Evolutionary conservation across 768 basidiomycete genomes (phyloP), one percentile per base, ranked within the genome.

Genomic region (Naganishia vishniacii): DNA sequence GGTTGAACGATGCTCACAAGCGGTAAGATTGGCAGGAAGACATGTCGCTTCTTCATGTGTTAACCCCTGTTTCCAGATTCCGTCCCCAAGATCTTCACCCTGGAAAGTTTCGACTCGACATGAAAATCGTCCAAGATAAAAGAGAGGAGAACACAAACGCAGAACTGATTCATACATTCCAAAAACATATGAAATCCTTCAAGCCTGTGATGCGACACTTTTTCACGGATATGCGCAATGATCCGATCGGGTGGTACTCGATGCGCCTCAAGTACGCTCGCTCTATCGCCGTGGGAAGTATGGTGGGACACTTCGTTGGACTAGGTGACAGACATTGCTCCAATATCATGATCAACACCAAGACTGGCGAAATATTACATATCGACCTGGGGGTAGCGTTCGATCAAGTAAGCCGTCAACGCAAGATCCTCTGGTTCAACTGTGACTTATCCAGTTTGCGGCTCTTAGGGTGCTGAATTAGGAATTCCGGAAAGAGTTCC

Each of bases 381-480:
- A 92, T 98, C 62, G 95, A 98, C 76, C 93, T 99, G 71, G 97
- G 97, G 74, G 95, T 92, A 79, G 81, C 98, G 16, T 99, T 99
- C 69, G 95, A 98, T 69, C 94, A 90, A 84, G 91, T 88, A 60
- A 42, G 78, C 25, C 42, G 42, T 26, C 51, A 18, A 48, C 12
- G n/a, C n/a, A 28, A 25, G 41, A 11, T 34, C 12, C 12, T 62
- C 29, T 1, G 3, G 18, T 48, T 3, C 15, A 41, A 40, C n/a
- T 29, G 32, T 29, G 40, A 51, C 28, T 42, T 25, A 44, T 18
- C 11, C 42, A 15, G 15, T 29, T 41, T 18, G 45, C 46, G 7
- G 15, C 31, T 4, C 32, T 26, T 29, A 84, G 83, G 94, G 91
- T 0, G 91, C 88, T 79, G 81, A 81, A 3, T 81, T 99, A 28